A percentile compares a stretch with the other conserved stretches of the same genome.
These are phyloP conservation scores for Ceratobasidium sp. DNA, from an alignment of 1,284 basidiomycete species.

Conservation along the genomic window DNA sequence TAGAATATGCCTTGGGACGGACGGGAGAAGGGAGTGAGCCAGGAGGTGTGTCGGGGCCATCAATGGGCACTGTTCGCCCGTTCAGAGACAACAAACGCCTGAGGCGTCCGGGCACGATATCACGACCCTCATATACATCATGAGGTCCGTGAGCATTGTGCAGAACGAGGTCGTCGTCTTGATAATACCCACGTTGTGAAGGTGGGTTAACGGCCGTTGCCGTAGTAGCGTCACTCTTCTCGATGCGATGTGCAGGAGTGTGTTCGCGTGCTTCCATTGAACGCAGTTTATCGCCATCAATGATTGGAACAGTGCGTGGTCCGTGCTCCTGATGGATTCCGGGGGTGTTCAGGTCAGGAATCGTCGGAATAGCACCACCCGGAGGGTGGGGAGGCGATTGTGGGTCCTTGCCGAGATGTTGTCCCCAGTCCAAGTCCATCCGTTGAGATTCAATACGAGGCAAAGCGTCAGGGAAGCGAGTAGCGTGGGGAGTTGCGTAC, in stretches of 20 bases:
- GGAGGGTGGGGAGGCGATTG: conserved; percentile 26
- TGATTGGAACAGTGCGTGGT: conserved; percentile 29
- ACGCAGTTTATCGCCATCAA: conserved; percentile 32
- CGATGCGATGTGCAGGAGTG: conserved; percentile 17
- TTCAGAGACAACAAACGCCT: conserved; percentile 40
- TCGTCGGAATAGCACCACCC: conserved; percentile 8
- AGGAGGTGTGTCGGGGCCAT: conserved; percentile 17
- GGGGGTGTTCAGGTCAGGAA: conserved; percentile 33
- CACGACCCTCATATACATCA: conserved; percentile 19
- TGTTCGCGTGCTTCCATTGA: conserved; percentile 27
- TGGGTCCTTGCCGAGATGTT: not conserved
- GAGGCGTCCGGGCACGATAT: conserved; percentile 28
- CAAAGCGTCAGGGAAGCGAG: conserved; percentile 24
- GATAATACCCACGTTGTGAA: not conserved
- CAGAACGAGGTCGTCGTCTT: conserved; percentile 17
- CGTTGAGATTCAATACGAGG: conserved; percentile 40
- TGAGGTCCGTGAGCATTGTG: conserved; percentile 25
- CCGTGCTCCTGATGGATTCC: conserved; percentile 28
- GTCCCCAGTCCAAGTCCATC: conserved; percentile 34
- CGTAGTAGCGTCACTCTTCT: conserved; percentile 21
- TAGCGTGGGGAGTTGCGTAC: conserved; percentile 29
- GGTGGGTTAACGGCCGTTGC: conserved; percentile 25
- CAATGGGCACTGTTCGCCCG: conserved; percentile 25
- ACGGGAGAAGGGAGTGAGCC: not conserved
- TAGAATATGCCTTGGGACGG: conserved; percentile 19